Conservation (phyloP, 106 monocot species). For the Dioscorea alata region DNA sequence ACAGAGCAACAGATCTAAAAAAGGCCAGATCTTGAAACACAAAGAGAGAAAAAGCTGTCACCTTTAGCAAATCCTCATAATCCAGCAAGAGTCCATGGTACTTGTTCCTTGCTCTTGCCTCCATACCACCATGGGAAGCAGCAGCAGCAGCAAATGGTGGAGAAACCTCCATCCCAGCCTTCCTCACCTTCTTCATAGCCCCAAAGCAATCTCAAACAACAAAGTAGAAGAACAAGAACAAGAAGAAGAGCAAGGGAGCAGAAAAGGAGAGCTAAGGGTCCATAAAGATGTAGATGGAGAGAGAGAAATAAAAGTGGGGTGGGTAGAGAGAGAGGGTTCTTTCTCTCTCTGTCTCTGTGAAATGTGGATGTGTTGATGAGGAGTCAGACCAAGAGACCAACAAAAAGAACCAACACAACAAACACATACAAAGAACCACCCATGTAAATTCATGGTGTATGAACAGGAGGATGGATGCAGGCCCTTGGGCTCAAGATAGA, state of each 20-base stretch:
- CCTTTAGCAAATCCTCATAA: constrained; percentile 34
- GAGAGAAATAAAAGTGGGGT: constrained; percentile 2
- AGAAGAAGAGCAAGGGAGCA: background rate
- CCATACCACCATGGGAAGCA: constrained; percentile 8
- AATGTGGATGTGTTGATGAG: background rate
- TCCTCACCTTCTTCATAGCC: constrained; percentile 36
- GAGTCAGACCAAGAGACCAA: no score
- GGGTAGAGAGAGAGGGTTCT: constrained; percentile 15
- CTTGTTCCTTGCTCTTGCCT: constrained; percentile 25
- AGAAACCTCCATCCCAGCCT: constrained; percentile 10
- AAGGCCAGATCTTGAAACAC: background rate
- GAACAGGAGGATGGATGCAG: background rate
- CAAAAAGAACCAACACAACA: background rate
- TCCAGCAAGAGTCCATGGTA: constrained; percentile 30
- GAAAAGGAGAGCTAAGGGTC: constrained; percentile 25
- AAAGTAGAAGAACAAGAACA: background rate
- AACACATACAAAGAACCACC: background rate
- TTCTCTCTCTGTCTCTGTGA: constrained; percentile 12
- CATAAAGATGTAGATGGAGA: constrained; percentile 1
- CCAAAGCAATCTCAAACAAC: background rate
- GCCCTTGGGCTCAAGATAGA: no score
- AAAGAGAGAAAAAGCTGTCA: constrained; percentile 11
- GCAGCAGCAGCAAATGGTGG: constrained; percentile 6
- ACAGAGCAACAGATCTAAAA: background rate
- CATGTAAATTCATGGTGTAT: background rate